phyloP scores from a whole-genome alignment of 164 flowering plant species.

The Sedum album region DNA sequence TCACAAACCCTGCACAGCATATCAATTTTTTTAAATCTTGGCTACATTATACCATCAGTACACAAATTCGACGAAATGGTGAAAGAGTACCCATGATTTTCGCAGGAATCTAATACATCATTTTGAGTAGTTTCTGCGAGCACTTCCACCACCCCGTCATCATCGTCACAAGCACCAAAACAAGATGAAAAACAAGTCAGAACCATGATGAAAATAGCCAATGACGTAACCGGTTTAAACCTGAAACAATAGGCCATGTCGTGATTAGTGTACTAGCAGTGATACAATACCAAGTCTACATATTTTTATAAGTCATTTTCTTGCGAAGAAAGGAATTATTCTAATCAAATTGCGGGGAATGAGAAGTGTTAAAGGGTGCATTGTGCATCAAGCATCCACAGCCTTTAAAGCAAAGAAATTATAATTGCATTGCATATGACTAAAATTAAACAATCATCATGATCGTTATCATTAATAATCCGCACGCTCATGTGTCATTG shows the following conservation, averaged over 20 bases:
- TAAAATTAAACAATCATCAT: background rate
- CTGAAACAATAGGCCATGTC: constrained; percentile 10
- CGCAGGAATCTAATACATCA: constrained; percentile 4
- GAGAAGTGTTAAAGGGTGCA: constrained; percentile 25
- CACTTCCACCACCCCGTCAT: constrained; percentile 12
- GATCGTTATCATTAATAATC: background rate
- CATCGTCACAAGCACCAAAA: constrained; percentile 12
- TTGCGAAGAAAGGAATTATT: background rate
- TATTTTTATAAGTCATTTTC: constrained; percentile 16
- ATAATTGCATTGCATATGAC: background rate
- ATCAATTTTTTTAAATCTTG: background rate
- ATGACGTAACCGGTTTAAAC: constrained; percentile 9
- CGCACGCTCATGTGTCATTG: background rate
- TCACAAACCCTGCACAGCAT: constrained; percentile 21
- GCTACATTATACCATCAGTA: background rate
- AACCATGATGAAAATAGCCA: constrained; percentile 12
- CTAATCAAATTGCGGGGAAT: background rate
- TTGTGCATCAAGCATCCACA: constrained; percentile 8
- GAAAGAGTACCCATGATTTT: constrained; percentile 19
- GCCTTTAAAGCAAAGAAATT: constrained; percentile 47
- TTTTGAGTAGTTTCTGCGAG: constrained; percentile 10
- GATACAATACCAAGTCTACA: background rate
- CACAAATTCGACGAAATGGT: background rate
- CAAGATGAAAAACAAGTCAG: constrained; percentile 9
- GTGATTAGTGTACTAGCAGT: constrained; percentile 17